phyloP scores from a whole-genome alignment of 2,329 filamentous ascomycete genomes.

The Piedraia hortae region DNA sequence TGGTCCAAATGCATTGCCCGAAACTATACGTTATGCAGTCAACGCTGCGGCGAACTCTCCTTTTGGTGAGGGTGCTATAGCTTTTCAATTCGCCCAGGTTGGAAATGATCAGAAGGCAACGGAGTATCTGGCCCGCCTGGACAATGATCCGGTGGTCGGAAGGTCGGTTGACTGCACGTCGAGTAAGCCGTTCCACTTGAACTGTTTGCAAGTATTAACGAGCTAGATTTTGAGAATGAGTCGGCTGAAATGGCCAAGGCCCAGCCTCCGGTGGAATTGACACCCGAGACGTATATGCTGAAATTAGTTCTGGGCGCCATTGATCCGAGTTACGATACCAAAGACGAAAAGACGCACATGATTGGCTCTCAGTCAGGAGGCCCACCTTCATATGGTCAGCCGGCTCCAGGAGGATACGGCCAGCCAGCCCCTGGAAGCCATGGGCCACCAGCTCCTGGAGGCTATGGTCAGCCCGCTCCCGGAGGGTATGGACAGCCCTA shows the following conservation, averaged over 20 bases:
- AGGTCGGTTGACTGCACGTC: constrained; percentile 38
- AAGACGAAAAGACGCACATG: constrained; percentile 28
- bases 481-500: constrained; percentile 7
- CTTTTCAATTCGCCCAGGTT: constrained; percentile 42
- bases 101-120: constrained; percentile 37
- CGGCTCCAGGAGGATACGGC: constrained; percentile 11
- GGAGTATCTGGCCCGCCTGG: constrained; percentile 35
- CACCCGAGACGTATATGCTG: constrained; percentile 36
- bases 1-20: constrained; percentile 25
- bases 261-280: constrained; percentile 32
- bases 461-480: constrained; percentile 8
- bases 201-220: constrained; percentile 5
- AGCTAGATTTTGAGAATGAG: constrained; percentile 35
- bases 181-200: constrained; percentile 20
- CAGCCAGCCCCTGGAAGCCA: constrained; percentile 7
- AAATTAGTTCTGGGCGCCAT: constrained; percentile 41
- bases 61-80: constrained; percentile 28
- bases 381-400: constrained; percentile 6
- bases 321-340: constrained; percentile 35
- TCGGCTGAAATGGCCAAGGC: constrained; percentile 36
- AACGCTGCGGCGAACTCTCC: constrained; percentile 20
- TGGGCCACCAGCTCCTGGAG: constrained; percentile 6
- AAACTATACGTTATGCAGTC: constrained; percentile 28
- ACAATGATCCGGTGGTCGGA: constrained; percentile 33
- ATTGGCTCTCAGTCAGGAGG: constrained; percentile 12